Evolutionary conservation across 1,284 basidiomycete species (phyloP).

Genomic region (Sanghuangporus weigelae): DNA sequence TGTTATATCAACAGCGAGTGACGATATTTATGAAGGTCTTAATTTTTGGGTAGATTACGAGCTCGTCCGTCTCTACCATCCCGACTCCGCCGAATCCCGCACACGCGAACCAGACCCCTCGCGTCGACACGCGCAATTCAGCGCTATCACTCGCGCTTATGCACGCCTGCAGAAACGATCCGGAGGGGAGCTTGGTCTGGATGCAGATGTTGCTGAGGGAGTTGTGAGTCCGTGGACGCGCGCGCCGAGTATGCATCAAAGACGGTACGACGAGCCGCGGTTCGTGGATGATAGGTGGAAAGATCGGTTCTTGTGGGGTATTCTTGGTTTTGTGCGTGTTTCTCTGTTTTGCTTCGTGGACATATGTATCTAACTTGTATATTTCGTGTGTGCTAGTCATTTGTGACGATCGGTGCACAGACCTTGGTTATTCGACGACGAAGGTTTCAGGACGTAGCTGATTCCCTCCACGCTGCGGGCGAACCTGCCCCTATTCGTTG

Average conservation of each 20-base stretch:
- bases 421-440: neutral
- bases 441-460: neutral
- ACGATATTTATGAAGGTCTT: neutral
- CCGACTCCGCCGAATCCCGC: constrained; percentile 53
- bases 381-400: neutral
- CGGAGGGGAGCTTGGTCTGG: neutral
- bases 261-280: constrained; percentile 22
- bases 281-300: constrained; percentile 47
- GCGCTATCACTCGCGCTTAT: constrained; percentile 57
- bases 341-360: neutral
- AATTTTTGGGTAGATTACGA: constrained; percentile 53
- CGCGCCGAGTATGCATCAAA: constrained; percentile 35
- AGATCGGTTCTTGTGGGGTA: constrained; percentile 40
- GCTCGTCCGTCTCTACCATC: constrained; percentile 64
- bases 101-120: constrained; percentile 33
- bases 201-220: constrained; percentile 30
- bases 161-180: constrained; percentile 35
- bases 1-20: neutral
- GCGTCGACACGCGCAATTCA: constrained; percentile 52
- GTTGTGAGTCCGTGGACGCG: constrained; percentile 24
- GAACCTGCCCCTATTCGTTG: neutral
- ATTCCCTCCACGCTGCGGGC: neutral
- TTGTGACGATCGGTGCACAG: constrained; percentile 8
- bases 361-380: neutral
- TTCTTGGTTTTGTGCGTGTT: constrained; percentile 9